Evolutionary conservation across 257 asterid genomes (phyloP), one percentile per base, ranked within the genome.

Genomic region (Jasminum sambac): DNA sequence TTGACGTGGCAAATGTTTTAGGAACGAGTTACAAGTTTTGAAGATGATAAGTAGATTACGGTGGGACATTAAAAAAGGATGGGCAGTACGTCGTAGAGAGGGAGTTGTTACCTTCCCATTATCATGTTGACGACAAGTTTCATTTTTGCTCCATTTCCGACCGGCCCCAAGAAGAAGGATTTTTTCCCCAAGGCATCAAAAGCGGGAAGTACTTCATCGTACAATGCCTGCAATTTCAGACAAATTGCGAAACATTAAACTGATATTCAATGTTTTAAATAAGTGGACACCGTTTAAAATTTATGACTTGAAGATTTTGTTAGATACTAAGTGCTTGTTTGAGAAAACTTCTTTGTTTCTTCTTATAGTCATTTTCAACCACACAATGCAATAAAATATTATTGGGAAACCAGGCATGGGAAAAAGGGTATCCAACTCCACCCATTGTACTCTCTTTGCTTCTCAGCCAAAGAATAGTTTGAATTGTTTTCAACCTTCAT

Each of bases 141-240:
- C 98, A 93, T 93, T 84, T 85, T 93, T 57, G 98, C 98, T 61
- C 98, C 98, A 78, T 87, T 90, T 67, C 98, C 98, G 63, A 93
- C 92, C 65, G 85, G 66, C 55, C 96, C 98, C 65, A 93, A 78
- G 81, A 79, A 93, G 78, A 93, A 90, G 0, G 97, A 90, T 83
- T 89, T 90, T 74, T 93, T 93, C 39, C 98, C 98, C 87, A 93
- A 63, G 70, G 90, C 87, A 34, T 90, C 90, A 67, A 93, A 93
- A 73, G 96, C 96, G 72, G 97, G 97, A 70, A 89, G 60, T 16
- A 71, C 85, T 73, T 80, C 88, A 59, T 83, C 95, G 60, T 90
- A 90, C 73, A 93, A 74, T 60, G 85, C 85, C 98, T 93, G 68
- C 78, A 81, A 68, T 66, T 64, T 39, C 63, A 63, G 57, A 74